These are phyloP conservation scores for Hypoxylon sp. DNA, from an alignment of 2,329 filamentous ascomycete genomes.

Conservation along the genomic window DNA sequence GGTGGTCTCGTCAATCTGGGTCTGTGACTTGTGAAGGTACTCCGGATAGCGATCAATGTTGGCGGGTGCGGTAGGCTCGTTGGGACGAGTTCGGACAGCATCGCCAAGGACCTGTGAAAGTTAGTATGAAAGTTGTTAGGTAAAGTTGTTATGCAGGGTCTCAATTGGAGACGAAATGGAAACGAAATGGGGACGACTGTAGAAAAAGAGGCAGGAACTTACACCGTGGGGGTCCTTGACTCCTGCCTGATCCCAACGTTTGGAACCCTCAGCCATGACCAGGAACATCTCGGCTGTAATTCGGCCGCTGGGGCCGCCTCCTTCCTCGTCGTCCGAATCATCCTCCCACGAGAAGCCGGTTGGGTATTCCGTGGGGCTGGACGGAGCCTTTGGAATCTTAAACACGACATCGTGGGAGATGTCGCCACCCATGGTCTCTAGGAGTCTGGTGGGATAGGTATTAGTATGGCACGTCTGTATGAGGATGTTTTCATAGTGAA, in stretches of 20 bases:
- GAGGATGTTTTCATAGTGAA: neutral
- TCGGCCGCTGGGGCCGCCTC: conserved; percentile 54
- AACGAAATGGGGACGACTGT: neutral
- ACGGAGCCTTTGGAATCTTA: conserved; percentile 30
- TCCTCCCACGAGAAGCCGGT: conserved; percentile 24
- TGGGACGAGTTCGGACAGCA: conserved; percentile 43
- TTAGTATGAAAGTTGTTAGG: conserved; percentile 21
- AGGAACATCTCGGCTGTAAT: conserved; percentile 62
- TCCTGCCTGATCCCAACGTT: conserved; percentile 50
- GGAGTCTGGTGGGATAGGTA: conserved; percentile 40
- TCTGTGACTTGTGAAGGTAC: conserved; percentile 21
- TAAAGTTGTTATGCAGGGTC: neutral
- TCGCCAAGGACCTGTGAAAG: conserved; percentile 13
- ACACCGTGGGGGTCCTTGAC: conserved; percentile 56
- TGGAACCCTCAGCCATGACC: conserved; percentile 56
- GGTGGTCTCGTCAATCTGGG: conserved; percentile 50
- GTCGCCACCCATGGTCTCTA: conserved; percentile 43
- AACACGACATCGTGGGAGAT: conserved; percentile 45
- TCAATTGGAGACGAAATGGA: too few species aligned
- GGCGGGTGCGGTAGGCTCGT: conserved; percentile 12
- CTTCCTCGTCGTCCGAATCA: conserved; percentile 56
- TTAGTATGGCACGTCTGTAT: conserved; percentile 9
- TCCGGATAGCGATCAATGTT: conserved; percentile 20
- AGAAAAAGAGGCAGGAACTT: conserved; percentile 18
- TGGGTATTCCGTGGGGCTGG: neutral